Conservation (phyloP, 2,329 filamentous ascomycete species). For the Colletotrichum costaricense region DNA sequence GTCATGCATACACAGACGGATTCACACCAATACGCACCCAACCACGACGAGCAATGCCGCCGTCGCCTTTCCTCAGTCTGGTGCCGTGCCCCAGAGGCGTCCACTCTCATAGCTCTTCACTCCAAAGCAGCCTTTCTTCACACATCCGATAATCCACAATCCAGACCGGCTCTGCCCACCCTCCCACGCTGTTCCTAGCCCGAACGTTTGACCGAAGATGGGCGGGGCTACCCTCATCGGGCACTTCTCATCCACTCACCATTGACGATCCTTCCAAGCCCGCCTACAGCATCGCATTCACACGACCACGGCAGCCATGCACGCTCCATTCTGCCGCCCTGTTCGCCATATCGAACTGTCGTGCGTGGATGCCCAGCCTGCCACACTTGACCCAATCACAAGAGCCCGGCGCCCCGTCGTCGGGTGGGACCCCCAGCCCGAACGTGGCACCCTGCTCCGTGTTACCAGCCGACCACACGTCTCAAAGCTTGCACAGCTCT, state of each 20-base stretch:
- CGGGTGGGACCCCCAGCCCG: constrained; percentile 18
- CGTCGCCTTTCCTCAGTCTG: constrained; percentile 4
- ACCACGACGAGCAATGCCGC: constrained; percentile 16
- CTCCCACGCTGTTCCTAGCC: constrained; percentile 8
- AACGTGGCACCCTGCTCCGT: constrained; percentile 22
- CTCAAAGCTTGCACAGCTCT: constrained; percentile 1
- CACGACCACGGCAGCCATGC: constrained; percentile 30
- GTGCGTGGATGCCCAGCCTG: constrained; percentile 3
- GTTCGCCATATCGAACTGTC: constrained; percentile 12
- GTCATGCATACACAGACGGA: constrained; percentile 3
- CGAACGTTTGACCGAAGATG: constrained; percentile 30
- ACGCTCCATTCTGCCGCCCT: constrained; percentile 26
- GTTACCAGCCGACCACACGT: constrained; percentile 1
- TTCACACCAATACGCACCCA: not conserved
- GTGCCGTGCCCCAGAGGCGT: not conserved
- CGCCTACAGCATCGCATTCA: constrained; percentile 28
- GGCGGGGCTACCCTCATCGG: constrained; percentile 22
- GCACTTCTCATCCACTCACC: constrained; percentile 25
- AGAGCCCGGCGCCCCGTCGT: constrained; percentile 7
- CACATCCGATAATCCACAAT: constrained; percentile 18
- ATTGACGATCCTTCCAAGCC: constrained; percentile 20
- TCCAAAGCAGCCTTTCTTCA: constrained; percentile 4
- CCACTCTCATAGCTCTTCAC: not conserved
- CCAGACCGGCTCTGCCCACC: constrained; percentile 20
- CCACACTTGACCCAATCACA: constrained; percentile 23